Evolutionary conservation across 1,284 basidiomycete genomes (phyloP).

Genomic region (Tylopilus sp.): DNA sequence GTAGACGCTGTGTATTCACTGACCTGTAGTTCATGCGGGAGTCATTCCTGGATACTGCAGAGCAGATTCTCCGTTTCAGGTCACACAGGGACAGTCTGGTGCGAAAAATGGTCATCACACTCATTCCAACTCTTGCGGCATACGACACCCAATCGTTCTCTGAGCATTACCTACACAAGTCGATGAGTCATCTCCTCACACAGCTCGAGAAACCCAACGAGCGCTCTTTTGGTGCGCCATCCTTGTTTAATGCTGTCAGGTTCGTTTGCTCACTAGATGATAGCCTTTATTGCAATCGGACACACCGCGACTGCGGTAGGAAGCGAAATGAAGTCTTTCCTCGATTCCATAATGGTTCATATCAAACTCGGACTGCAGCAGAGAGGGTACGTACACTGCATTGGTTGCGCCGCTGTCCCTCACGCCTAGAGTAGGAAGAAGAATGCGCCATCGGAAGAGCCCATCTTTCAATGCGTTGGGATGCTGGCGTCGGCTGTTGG

Average conservation of each 20-base stretch:
- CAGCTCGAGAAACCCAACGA: constrained; percentile 90
- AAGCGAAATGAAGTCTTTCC: constrained; percentile 93
- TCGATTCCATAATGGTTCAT: constrained; percentile 88
- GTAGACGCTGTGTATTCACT: constrained; percentile 4
- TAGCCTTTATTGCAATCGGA: constrained; percentile 95
- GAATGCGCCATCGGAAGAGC: constrained; percentile 90
- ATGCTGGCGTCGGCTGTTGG: constrained; percentile 96
- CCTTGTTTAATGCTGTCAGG: not conserved
- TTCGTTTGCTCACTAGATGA: constrained; percentile 11
- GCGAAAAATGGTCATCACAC: constrained; percentile 88
- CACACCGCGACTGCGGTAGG: constrained; percentile 91
- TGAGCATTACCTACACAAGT: constrained; percentile 84
- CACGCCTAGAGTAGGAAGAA: constrained; percentile 64
- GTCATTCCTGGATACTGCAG: constrained; percentile 84
- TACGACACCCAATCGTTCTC: constrained; percentile 92
- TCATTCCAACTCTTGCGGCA: constrained; percentile 91
- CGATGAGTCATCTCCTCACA: constrained; percentile 86
- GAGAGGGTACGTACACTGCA: constrained; percentile 60
- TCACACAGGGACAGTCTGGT: constrained; percentile 86
- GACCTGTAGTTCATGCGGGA: constrained; percentile 83
- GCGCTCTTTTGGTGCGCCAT: constrained; percentile 71
- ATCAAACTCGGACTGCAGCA: constrained; percentile 87
- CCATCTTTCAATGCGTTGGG: constrained; percentile 97
- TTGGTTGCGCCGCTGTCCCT: constrained; percentile 7
- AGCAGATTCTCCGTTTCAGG: constrained; percentile 86